These are phyloP conservation scores for Trichoderma reesei DNA, from an alignment of 495 filamentous ascomycete genomes.

Conservation along the genomic window DNA sequence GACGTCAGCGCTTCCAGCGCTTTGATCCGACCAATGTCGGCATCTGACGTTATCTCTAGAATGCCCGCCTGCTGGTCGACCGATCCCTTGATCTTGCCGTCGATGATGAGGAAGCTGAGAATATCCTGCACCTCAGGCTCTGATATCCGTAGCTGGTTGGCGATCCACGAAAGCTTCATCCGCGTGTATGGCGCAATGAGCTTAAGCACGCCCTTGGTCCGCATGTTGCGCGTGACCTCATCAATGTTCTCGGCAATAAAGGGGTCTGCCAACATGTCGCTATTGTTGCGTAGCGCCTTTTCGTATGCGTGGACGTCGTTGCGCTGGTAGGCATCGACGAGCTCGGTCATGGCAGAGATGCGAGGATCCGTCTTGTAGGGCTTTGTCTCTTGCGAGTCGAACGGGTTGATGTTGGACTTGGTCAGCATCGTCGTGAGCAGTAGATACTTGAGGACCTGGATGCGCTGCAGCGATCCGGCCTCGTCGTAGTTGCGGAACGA, in stretches of 20 bases:
- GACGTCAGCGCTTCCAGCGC: slow-evolving; percentile 65
- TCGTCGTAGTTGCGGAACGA: slow-evolving; percentile 99
- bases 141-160: slow-evolving; percentile 73
- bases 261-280: slow-evolving; percentile 78
- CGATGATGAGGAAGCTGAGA: slow-evolving; percentile 82
- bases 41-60: slow-evolving; percentile 65
- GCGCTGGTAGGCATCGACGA: slow-evolving; percentile 92
- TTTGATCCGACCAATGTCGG: slow-evolving; percentile 62
- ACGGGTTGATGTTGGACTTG: slow-evolving; percentile 99
- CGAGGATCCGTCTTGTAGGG: slow-evolving; percentile 93
- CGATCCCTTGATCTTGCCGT: slow-evolving; percentile 72
- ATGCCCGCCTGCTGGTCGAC: slow-evolving; percentile 83
- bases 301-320: slow-evolving; percentile 93
- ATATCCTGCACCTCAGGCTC: slow-evolving; percentile 86
- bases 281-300: slow-evolving; percentile 74
- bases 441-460: slow-evolving; percentile 95
- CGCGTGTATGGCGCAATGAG: slow-evolving; percentile 90
- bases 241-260: slow-evolving; percentile 99
- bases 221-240: slow-evolving; percentile 96
- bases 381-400: slow-evolving; percentile 99
- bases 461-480: slow-evolving; percentile 88
- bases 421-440: slow-evolving; percentile 96
- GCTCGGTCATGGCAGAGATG: slow-evolving; percentile 91
- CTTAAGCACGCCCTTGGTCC: slow-evolving; percentile 89
- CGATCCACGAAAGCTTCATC: slow-evolving; percentile 79